Percentiles rank a stretch among this genome's conserved stretches.
Evolutionary conservation across 2,329 filamentous ascomycete species (phyloP).

Genomic region (Fusarium zealandicum): DNA sequence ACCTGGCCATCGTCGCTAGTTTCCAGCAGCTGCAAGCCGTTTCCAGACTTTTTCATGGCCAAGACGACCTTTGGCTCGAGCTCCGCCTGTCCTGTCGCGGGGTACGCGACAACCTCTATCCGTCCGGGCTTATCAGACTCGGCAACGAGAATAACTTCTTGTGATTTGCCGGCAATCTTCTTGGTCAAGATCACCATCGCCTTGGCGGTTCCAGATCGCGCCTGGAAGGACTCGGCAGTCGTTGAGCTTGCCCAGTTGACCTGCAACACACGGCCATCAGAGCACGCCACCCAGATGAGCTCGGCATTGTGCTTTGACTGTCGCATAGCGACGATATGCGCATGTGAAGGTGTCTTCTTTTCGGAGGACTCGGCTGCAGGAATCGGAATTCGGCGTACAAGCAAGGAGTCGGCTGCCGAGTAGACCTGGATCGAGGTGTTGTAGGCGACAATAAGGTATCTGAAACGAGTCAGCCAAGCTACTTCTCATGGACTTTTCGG

Average conservation of each 20-base stretch:
- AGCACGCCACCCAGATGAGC: conserved; percentile 66
- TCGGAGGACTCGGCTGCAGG: conserved; percentile 40
- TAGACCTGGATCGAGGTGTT: conserved; percentile 81
- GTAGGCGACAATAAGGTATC: conserved; percentile 78
- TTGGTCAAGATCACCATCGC: conserved; percentile 55
- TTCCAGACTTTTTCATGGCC: conserved; percentile 46
- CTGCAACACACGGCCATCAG: conserved; percentile 63
- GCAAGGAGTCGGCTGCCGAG: conserved; percentile 79
- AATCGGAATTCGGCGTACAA: conserved; percentile 74
- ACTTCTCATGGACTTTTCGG: neutral
- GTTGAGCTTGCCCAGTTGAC: conserved; percentile 64
- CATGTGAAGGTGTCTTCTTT: conserved; percentile 35
- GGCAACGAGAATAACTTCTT: conserved; percentile 58
- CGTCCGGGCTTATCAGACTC: conserved; percentile 50
- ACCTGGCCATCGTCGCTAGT: conserved; percentile 62
- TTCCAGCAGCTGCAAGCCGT: conserved; percentile 53
- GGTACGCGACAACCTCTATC: conserved; percentile 56
- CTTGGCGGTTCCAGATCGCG: conserved; percentile 52
- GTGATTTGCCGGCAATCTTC: conserved; percentile 43
- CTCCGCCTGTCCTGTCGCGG: conserved; percentile 43
- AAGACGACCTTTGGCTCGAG: conserved; percentile 48
- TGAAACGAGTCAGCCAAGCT: conserved; percentile 45
- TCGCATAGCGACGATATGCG: conserved; percentile 52
- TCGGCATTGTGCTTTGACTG: conserved; percentile 51
- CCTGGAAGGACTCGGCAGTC: conserved; percentile 52